These are phyloP conservation scores for Tuber aestivum DNA, from an alignment of 495 filamentous ascomycete genomes.

Conservation along the genomic window DNA sequence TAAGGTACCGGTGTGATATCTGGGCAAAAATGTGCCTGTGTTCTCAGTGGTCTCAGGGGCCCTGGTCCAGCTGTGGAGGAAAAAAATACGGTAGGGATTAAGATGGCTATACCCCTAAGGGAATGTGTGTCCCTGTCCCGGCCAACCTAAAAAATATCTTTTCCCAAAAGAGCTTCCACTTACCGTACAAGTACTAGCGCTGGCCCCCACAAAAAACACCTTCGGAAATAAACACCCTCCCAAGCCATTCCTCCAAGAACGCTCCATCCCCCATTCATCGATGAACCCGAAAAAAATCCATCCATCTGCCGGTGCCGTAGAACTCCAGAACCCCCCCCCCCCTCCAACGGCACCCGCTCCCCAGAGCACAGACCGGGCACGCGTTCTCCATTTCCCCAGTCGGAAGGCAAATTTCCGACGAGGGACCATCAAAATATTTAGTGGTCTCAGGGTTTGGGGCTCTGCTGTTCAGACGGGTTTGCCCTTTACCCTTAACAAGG, in stretches of 20 bases:
- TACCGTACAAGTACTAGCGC: too few species aligned
- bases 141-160: background rate
- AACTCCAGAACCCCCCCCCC: background rate
- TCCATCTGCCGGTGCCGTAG: background rate
- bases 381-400: background rate
- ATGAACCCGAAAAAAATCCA: background rate
- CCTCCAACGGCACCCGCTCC: background rate
- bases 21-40: background rate
- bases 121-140: background rate
- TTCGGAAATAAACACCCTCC: background rate
- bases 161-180: background rate
- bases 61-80: background rate
- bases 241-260: background rate
- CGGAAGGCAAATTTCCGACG: too few species aligned
- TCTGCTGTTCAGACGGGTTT: background rate
- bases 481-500: background rate
- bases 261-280: background rate
- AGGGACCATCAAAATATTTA: background rate
- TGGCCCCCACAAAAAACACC: background rate
- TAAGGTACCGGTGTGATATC: background rate
- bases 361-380: background rate
- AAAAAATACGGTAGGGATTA: background rate
- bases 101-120: background rate
- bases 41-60: background rate
- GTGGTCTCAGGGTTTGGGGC: background rate